A percentile compares a stretch with the other conserved stretches of the same genome.
These are phyloP conservation scores for Exophiala spinifera DNA, from an alignment of 2,329 filamentous ascomycete species.

Conservation along the genomic window DNA sequence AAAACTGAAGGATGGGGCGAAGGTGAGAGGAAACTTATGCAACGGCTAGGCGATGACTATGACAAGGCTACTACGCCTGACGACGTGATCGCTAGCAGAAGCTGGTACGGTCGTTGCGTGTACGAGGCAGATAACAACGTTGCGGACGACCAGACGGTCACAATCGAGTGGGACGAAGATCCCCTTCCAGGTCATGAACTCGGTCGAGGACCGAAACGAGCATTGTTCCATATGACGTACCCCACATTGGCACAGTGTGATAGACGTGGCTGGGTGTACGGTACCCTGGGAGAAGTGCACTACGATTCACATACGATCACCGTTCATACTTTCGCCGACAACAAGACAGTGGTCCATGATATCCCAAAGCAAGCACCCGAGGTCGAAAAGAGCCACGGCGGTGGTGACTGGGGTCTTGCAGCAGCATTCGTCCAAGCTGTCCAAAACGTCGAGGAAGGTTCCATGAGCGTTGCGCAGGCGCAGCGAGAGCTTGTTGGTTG, in stretches of 20 bases:
- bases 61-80: slow-evolving; percentile 53
- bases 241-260: slow-evolving; percentile 85
- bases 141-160: slow-evolving; percentile 87
- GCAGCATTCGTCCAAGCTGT: slow-evolving; percentile 81
- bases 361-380: slow-evolving; percentile 58
- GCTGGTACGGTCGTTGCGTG: slow-evolving; percentile 91
- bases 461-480: slow-evolving; percentile 64
- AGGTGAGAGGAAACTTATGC: slow-evolving; percentile 52
- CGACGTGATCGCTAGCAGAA: slow-evolving; percentile 47
- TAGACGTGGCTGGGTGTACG: slow-evolving; percentile 80
- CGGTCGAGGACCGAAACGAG: slow-evolving; percentile 70
- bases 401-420: slow-evolving; percentile 75
- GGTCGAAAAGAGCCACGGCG: slow-evolving; percentile 63
- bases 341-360: slow-evolving; percentile 51
- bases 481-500: slow-evolving; percentile 77
- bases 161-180: slow-evolving; percentile 80
- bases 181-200: slow-evolving; percentile 29
- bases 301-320: slow-evolving; percentile 78
- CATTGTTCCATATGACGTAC: slow-evolving; percentile 90
- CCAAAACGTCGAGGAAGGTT: slow-evolving; percentile 70
- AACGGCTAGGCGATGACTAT: slow-evolving; percentile 55
- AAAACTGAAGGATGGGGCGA: slow-evolving; percentile 43
- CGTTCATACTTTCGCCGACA: slow-evolving; percentile 68
- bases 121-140: slow-evolving; percentile 93
- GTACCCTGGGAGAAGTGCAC: slow-evolving; percentile 77